Conservation (phyloP, 2,329 filamentous ascomycete genomes). For the Pseudogymnoascus pannorum region DNA sequence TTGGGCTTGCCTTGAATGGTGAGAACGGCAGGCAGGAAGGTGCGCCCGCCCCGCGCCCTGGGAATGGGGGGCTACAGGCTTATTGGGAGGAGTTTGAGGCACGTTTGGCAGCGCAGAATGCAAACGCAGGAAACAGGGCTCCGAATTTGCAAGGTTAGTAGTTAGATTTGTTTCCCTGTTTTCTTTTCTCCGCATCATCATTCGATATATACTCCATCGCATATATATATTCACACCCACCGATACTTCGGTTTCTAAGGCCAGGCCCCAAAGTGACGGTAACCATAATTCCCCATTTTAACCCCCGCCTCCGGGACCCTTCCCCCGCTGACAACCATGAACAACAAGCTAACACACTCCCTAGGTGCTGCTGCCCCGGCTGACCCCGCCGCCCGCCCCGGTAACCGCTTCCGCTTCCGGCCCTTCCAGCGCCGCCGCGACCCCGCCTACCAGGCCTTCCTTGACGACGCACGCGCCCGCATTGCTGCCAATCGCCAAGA, state of each 20-base stretch:
- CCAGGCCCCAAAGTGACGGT: not conserved
- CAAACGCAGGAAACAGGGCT: not conserved
- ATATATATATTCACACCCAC: no score
- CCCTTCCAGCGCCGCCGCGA: not conserved
- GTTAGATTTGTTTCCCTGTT: not conserved
- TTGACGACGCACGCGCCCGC: not conserved
- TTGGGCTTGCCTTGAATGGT: not conserved
- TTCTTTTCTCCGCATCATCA: no score
- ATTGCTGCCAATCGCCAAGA: not conserved
- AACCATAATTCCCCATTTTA: not conserved
- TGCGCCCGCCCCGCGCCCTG: not conserved
- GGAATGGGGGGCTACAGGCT: not conserved
- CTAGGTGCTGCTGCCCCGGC: not conserved
- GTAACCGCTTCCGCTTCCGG: not conserved
- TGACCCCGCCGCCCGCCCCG: not conserved
- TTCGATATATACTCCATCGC: not conserved
- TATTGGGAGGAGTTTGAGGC: not conserved
- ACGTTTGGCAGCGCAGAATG: not conserved
- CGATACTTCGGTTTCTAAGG: no score
- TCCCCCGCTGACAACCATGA: not conserved
- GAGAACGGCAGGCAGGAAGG: not conserved
- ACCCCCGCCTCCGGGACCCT: no score
- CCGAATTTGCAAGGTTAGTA: not conserved
- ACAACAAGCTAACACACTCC: not conserved
- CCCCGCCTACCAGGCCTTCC: not conserved